Evolutionary conservation across 371 early-diverging fungal species (phyloP).

Genomic region (Fennellomyces sp.): DNA sequence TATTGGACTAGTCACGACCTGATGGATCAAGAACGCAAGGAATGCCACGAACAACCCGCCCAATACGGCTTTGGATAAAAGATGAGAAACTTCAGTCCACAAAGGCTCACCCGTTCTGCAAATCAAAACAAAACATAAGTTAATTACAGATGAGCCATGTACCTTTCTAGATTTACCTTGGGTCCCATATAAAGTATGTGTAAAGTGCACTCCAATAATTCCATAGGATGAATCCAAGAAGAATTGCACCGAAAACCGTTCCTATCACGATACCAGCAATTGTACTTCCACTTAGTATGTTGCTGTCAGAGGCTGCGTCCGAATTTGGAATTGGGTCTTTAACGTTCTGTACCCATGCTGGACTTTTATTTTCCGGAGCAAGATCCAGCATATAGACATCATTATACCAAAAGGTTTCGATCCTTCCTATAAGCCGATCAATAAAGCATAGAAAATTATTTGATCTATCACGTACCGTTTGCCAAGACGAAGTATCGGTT

Average conservation of each 20-base stretch:
- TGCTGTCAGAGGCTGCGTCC: neutral
- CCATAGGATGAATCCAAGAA: conserved; percentile 3
- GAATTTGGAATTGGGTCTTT: neutral
- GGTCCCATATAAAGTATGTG: conserved; percentile 16
- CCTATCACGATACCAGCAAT: conserved; percentile 25
- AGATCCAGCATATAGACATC: neutral
- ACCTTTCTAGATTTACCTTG: conserved; percentile 17
- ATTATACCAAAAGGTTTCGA: conserved; percentile 5
- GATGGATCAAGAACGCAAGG: conserved; percentile 24
- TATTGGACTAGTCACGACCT: conserved; percentile 30
- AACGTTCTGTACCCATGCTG: neutral
- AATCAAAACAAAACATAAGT: no score
- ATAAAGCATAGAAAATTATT: neutral
- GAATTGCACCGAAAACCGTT: neutral
- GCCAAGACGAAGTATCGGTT: neutral
- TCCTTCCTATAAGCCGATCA: neutral
- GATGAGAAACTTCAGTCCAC: conserved; percentile 32
- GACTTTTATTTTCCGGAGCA: neutral
- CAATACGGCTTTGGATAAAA: conserved; percentile 21
- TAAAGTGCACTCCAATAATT: neutral
- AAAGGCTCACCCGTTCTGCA: conserved; percentile 33
- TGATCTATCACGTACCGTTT: neutral
- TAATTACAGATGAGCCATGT: no score
- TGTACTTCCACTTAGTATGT: conserved; percentile 13
- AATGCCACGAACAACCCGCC: conserved; percentile 24